Base-by-base conservation (phyloP, 2,329 filamentous ascomycete species). In the Colletotrichum cuscutae region DNA sequence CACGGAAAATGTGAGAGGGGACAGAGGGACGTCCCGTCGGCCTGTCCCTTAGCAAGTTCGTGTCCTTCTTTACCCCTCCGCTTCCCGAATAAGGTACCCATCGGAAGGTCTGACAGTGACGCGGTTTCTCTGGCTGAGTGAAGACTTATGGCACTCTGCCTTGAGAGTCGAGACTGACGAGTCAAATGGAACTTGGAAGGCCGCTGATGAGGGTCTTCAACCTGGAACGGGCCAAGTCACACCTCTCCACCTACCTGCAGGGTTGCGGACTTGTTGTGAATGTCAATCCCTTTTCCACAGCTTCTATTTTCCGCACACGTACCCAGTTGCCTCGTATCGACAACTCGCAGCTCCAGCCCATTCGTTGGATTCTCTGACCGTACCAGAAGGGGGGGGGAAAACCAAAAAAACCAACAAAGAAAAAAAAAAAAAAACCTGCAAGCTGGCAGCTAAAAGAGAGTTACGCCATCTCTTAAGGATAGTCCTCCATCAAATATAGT, bases 251-350 rank as follows among this genome's bases (percentile, higher is more conserved):
- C 22, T 19, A n/a, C 28, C 59, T 60, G 24, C 66, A 49, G 52
- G 69, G 42, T 59, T 49, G 42, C 19, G 13, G 12, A 42, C 42
- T n/a, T 8, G 42, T 49, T 49, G 42, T n/a, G 54, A 37, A 49
- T 26, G 65, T 49, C 54, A 69, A 60, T 54, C 70, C 60, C 53
- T 58, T 61, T n/a, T 49, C 11, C 52, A 30, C 35, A 13, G 9
- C 60, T 61, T 52, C 66, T 65, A 52, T 65, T 70, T 70, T 63
- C 32, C 22, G 60, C 28, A 56, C 56, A n/a, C n/a, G 52, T 54
- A 63, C 42, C 42, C 53, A 42, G 15, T 53, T 46, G 19, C 71
- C 65, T 72, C 70, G 71, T 70, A 72, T 70, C 60, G 71, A 32
- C 52, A 22, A 42, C 30, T 9, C 62, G 11, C 3, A 11, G 11